Base-by-base conservation (phyloP, 768 basidiomycete species). In the Vishniacozyma victoriae region DNA sequence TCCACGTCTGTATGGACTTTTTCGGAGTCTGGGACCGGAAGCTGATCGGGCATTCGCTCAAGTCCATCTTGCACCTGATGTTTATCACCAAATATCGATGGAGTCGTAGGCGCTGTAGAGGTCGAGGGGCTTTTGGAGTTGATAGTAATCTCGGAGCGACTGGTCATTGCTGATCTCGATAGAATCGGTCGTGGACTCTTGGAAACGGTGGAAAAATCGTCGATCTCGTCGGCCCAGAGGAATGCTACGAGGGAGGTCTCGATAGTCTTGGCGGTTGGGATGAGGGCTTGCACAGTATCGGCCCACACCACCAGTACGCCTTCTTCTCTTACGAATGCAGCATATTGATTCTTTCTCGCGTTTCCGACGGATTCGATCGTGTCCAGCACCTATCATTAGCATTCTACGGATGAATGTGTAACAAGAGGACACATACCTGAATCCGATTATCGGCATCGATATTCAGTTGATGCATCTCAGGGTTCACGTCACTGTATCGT, bases 281-380 rank as follows among this genome's bases (percentile, higher is more conserved):
- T 80, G 70, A 91, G 85, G 57, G 76, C 77, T 61, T 88, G 85
- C 35, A 89, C 76, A 0, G 79, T 77, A 62, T 88, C 85, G 13
- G 83, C 82, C 87, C 88, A 92, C 56, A 91, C 81, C 52, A 88
- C 78, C 49, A 92, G 77, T 9, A 85, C 84, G 31, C 85, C 81
- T 67, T 90, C 88, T 68, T 87, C 83, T 38, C 87, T 80, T 61
- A 89, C 80, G 69, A 91, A 91, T 0, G 88, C 87, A 14, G 83
- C 89, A 44, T 85, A 88, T 60, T 91, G 89, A 62, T 91, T 87
- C 73, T 90, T 90, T 67, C 91, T 84, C 3, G 87, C 73, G 41
- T 81, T 77, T 2, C 85, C 83, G 31, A 90, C 81, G 64, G 79
- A 75, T 49, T 82, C 73, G 76, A 91, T 83, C 16, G 82, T 82